Conservation (phyloP, 2,329 filamentous ascomycete genomes). For the Microsporum ferrugineum region DNA sequence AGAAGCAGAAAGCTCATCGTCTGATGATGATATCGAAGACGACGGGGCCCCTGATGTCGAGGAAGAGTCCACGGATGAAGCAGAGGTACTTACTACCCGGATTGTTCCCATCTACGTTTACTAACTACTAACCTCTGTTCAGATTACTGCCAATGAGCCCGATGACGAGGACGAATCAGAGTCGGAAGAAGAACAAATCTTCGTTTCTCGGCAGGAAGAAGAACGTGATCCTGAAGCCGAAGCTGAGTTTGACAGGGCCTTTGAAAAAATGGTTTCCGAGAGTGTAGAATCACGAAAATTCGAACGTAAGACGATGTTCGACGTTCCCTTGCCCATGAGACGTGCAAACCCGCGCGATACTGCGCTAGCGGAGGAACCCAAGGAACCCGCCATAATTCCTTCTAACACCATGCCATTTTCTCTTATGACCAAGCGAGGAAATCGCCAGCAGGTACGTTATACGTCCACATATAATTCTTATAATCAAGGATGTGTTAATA, state of each 20-base stretch:
- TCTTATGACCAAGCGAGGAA: slow-evolving; percentile 87
- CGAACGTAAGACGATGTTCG: slow-evolving; percentile 86
- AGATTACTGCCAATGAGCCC: slow-evolving; percentile 10
- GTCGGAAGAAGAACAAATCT: slow-evolving; percentile 74
- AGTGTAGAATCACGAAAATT: slow-evolving; percentile 92
- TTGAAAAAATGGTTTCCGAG: slow-evolving; percentile 96
- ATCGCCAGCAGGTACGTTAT: slow-evolving; percentile 68
- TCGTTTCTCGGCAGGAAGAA: slow-evolving; percentile 84
- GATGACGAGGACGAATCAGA: slow-evolving; percentile 44
- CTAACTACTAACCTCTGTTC: not conserved
- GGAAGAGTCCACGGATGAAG: slow-evolving; percentile 45
- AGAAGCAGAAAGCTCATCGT: slow-evolving; percentile 55
- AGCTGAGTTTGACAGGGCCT: slow-evolving; percentile 94
- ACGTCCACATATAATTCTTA: not conserved
- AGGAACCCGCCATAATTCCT: slow-evolving; percentile 21
- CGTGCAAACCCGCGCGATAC: slow-evolving; percentile 50
- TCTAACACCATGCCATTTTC: slow-evolving; percentile 85
- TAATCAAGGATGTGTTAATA: not conserved
- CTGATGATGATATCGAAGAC: slow-evolving; percentile 64
- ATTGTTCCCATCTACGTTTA: not conserved
- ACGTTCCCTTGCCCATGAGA: slow-evolving; percentile 92
- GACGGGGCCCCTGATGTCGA: slow-evolving; percentile 44
- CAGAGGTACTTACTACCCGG: slow-evolving; percentile 25
- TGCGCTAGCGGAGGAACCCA: slow-evolving; percentile 28
- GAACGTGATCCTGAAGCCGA: slow-evolving; percentile 86